Percentiles rank a stretch among this genome's conserved stretches.
phyloP scores from a whole-genome alignment of 2,329 filamentous ascomycete species.

The Aspergillus sergii region DNA sequence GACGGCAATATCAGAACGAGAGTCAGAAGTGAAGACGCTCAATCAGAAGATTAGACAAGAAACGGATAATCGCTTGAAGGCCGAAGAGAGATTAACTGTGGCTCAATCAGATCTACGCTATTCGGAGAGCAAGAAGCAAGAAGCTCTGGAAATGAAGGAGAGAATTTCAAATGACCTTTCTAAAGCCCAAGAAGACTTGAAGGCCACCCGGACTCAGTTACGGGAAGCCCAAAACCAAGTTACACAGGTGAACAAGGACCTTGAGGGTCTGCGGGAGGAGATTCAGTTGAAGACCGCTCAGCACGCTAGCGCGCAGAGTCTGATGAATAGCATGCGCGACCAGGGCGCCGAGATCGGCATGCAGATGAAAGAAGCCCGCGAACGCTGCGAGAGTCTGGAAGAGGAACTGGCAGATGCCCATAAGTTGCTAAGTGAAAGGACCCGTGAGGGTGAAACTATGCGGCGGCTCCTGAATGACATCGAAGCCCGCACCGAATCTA shows the following conservation, averaged over 20 bases:
- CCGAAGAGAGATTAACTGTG: constrained; percentile 77
- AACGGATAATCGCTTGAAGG: constrained; percentile 67
- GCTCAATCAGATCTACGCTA: constrained; percentile 76
- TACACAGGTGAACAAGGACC: constrained; percentile 68
- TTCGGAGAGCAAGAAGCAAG: constrained; percentile 76
- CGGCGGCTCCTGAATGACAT: constrained; percentile 82
- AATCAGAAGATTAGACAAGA: constrained; percentile 79
- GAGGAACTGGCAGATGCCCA: constrained; percentile 91
- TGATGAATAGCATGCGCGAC: constrained; percentile 91
- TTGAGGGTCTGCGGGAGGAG: constrained; percentile 72
- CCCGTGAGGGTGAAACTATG: constrained; percentile 94
- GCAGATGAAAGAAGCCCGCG: constrained; percentile 86
- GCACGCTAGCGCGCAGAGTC: constrained; percentile 78
- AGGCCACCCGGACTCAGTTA: constrained; percentile 57
- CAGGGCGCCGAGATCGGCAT: constrained; percentile 84
- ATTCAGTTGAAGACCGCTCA: constrained; percentile 81
- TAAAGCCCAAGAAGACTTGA: constrained; percentile 72
- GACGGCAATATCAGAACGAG: constrained; percentile 71
- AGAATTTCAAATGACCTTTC: constrained; percentile 70
- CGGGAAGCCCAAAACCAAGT: constrained; percentile 76
- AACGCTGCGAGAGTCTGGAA: constrained; percentile 81
- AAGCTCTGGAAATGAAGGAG: constrained; percentile 73
- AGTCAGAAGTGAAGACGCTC: constrained; percentile 74
- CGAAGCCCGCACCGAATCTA: constrained; percentile 77
- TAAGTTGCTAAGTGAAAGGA: constrained; percentile 81